These are phyloP conservation scores for Trichosporon sp. DNA, from an alignment of 1,284 basidiomycete species.

Conservation along the genomic window DNA sequence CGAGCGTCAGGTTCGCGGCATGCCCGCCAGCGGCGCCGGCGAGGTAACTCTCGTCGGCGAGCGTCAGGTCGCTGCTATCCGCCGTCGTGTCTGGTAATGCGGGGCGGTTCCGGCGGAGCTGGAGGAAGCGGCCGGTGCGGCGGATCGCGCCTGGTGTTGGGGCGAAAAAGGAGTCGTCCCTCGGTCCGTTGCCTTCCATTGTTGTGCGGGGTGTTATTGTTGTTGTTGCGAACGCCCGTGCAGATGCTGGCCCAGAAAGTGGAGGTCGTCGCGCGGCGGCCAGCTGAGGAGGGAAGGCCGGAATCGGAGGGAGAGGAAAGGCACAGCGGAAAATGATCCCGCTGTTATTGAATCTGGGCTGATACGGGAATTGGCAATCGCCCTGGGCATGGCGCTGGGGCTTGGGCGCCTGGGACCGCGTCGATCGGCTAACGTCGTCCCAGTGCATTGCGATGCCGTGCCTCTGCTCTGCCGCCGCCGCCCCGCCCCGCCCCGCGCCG, in stretches of 20 bases:
- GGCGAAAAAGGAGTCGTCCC: conserved; percentile 21
- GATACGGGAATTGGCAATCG: conserved; percentile 1
- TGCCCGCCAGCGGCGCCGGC: not conserved
- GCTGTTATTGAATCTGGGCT: not conserved
- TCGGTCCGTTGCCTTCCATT: not conserved
- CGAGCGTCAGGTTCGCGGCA: not conserved
- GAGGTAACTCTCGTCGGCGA: not conserved
- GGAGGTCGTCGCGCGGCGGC: not conserved
- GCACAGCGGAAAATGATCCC: not conserved
- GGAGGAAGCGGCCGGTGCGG: not conserved
- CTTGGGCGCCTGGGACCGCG: not conserved
- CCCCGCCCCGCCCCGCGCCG: not conserved
- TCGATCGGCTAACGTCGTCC: not conserved
- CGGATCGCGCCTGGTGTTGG: conserved; percentile 3
- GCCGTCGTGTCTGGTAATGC: not conserved
- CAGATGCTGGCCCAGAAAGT: not conserved
- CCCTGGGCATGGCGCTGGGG: not conserved
- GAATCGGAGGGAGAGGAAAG: not conserved
- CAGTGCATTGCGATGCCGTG: not conserved
- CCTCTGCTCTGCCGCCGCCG: not conserved
- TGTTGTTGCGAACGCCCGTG: not conserved
- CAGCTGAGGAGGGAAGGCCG: not conserved
- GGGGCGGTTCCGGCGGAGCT: not conserved
- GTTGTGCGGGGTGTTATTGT: not conserved
- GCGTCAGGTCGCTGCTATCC: not conserved